Evolutionary conservation across 2,329 filamentous ascomycete species (phyloP), one percentile per base, ranked within the genome.

Genomic region (Incumbomyces lentus): DNA sequence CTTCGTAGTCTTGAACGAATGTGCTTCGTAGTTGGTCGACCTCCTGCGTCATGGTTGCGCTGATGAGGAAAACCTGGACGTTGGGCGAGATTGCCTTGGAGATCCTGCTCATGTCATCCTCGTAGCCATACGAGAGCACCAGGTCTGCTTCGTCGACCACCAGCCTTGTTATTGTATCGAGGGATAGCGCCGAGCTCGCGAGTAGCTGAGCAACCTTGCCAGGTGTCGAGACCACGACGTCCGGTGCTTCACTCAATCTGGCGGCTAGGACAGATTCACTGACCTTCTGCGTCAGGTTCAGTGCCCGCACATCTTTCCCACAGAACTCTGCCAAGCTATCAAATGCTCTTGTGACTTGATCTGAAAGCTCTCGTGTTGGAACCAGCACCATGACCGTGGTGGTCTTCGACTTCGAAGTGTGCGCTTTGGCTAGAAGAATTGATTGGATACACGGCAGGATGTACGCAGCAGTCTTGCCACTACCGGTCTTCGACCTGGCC

Each of bases 391-490:
- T 76, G n/a, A 81, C 82, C 8, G 50, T 47, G 12, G 48, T 57
- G 46, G 63, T 60, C 58, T 68, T 70, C 41, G 62, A 51, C 8
- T 62, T 60, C 7, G 62, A 59, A 37, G 65, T 60, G 48, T 55
- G 57, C 57, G 75, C 67, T 67, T 95, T 95, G 55, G 79, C 78
- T 61, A 83, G 85, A 47, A 98, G 69, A 51, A 95, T 85, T 31
- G 78, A 77, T 56, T 95, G 84, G 13, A 98, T 68, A n/a, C 95
- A 75, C 1, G 92, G 92, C 35, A 98, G 74, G 6, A 95, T 71
- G 62, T 96, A 96, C 41, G 92, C 90, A n/a, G 87, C 87, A 10
- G 92, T 98, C 73, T 98, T 98, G 56, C 92, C 92, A 3, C 89
- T 95, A 11, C 92, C 92, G 4, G 92, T 96, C 65, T 90, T 93